Percentiles rank a stretch among this genome's conserved stretches.
Evolutionary conservation across 805 yeast species (phyloP).

Genomic region (Starmerella cellae): DNA sequence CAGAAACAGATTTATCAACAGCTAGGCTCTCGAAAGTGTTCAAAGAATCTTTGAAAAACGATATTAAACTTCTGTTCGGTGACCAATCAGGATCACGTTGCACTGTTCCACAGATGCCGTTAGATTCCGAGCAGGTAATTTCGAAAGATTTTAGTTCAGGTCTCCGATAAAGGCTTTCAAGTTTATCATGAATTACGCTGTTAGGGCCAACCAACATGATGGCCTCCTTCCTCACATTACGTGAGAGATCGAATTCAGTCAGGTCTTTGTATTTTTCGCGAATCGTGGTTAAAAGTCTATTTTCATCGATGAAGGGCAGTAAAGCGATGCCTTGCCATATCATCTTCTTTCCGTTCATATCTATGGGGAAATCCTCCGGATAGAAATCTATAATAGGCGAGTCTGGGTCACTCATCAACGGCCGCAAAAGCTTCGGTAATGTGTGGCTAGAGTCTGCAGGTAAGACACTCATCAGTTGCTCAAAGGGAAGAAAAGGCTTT

Average conservation of each 20-base stretch:
- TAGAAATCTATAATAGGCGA: slow-evolving; percentile 88
- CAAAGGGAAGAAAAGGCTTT: slow-evolving; percentile 86
- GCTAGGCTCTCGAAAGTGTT: slow-evolving; percentile 35
- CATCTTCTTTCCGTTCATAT: slow-evolving; percentile 88
- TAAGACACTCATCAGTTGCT: slow-evolving; percentile 92
- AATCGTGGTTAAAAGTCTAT: slow-evolving; percentile 59
- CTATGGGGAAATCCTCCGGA: slow-evolving; percentile 78
- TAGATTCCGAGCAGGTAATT: slow-evolving; percentile 19
- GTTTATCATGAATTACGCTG: slow-evolving; percentile 37
- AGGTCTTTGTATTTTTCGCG: slow-evolving; percentile 48
- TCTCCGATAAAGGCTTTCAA: slow-evolving; percentile 32
- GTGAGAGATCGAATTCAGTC: slow-evolving; percentile 51
- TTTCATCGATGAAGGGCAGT: slow-evolving; percentile 79
- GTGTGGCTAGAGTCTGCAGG: slow-evolving; percentile 81
- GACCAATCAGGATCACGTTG: slow-evolving; percentile 26
- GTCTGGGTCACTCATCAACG: slow-evolving; percentile 74
- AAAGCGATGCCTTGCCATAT: slow-evolving; percentile 97
- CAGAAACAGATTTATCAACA: slow-evolving; percentile 31
- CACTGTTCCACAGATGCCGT: slow-evolving; percentile 29
- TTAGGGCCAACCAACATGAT: slow-evolving; percentile 53
- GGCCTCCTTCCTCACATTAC: slow-evolving; percentile 65
- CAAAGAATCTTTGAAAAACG: slow-evolving; percentile 33
- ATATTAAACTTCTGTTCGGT: slow-evolving; percentile 26
- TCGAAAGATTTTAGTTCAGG: slow-evolving; percentile 12
- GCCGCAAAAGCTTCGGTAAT: slow-evolving; percentile 64